Evolutionary conservation across 805 yeast species (phyloP), one percentile per base, ranked within the genome.

Genomic region (Candida insectalens): DNA sequence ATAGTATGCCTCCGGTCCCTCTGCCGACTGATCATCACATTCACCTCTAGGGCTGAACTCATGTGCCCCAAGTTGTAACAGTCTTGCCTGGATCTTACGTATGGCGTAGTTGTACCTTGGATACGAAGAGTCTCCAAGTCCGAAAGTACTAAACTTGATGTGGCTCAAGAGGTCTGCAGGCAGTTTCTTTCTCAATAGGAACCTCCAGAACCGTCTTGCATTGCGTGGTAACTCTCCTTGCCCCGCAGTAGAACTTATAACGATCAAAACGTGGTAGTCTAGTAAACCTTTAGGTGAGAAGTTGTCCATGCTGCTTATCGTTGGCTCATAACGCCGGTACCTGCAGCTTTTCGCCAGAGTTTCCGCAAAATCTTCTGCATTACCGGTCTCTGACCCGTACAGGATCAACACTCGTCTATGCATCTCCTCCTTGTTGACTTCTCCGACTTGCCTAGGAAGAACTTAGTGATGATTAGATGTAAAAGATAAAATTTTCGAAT

Each of bases 361-460:
- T 27, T 69, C 67, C 1, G 96, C 95, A 48, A 73, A 78, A 46
- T 89, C 96, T 47, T 81, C 83, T 1, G 95, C 71, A 48, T 83
- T 88, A 1, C 96, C 97, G 0, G 96, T 83, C 50, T 88, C 97
- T 2, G 95, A 78, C 0, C 96, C 96, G 55, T 81, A 88, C 1
- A 92, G 59, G 5, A 92, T 71, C 14, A 75, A 73, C 8, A 82
- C 9, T 25, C 16, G 15, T 18, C 33, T 20, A n/a, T n/a, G n/a
- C n/a, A n/a, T n/a, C n/a, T n/a, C n/a, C n/a, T n/a, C n/a, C n/a
- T n/a, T n/a, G n/a, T n/a, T n/a, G 7, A 21, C 23, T 10, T 7
- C 23, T 21, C 10, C 23, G 10, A 7, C 23, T 7, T 10, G 10
- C 23, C 23, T 21, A 21, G 23, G 9, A 21, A 21, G 9, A 7